A percentile compares a stretch with the other conserved stretches of the same genome.
These are phyloP conservation scores for Beauveria sp. DNA, from an alignment of 2,329 filamentous ascomycete species.

Conservation along the genomic window DNA sequence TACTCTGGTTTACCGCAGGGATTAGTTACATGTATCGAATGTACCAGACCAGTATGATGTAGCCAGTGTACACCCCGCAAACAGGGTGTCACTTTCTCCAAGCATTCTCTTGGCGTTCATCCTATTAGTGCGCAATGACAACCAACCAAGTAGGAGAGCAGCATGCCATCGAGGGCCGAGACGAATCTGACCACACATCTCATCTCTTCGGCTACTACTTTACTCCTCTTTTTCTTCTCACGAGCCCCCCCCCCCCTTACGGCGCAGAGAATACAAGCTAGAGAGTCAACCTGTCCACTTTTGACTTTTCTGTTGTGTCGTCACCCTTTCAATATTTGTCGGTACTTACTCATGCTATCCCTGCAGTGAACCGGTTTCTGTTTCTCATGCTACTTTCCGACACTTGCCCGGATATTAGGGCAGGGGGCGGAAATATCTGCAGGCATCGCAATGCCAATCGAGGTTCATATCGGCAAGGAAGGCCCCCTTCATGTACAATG, in stretches of 20 bases:
- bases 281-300: not conserved
- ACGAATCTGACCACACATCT: not conserved
- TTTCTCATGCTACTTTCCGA: not conserved
- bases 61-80: not conserved
- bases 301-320: not conserved
- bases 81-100: not conserved
- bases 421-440: not conserved
- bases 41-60: not conserved
- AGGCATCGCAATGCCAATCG: conserved; percentile 4
- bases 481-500: not conserved
- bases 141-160: not conserved
- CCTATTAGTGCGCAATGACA: not conserved
- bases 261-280: not conserved
- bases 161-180: not conserved
- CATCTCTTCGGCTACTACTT: not conserved
- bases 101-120: not conserved
- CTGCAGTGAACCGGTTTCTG: not conserved
- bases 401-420: not conserved
- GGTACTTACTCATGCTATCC: not conserved
- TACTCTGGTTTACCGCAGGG: not conserved
- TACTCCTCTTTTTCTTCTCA: not conserved
- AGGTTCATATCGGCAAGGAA: not conserved
- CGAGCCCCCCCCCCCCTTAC: not conserved
- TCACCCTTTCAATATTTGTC: not conserved
- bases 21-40: not conserved